phyloP scores from a whole-genome alignment of 2,329 filamentous ascomycete species.

The Cladophialophora immunda region DNA sequence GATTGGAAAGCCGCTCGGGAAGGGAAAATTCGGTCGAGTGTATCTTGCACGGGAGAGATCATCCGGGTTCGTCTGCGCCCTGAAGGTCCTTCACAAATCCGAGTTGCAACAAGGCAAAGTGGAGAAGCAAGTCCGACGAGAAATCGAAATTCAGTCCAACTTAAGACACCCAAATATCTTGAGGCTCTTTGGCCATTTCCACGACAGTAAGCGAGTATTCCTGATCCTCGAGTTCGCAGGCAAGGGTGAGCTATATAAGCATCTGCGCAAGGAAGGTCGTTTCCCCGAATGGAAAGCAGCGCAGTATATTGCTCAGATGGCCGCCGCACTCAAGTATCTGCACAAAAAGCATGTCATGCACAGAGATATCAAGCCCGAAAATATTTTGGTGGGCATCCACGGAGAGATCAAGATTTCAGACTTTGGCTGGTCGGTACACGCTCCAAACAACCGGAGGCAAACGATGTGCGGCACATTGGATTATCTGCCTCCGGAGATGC shows the following conservation, averaged over 20 bases:
- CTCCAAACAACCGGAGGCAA: conserved; percentile 89
- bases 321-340: conserved; percentile 85
- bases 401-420: conserved; percentile 99
- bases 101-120: conserved; percentile 82
- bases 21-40: conserved; percentile 87
- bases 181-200: conserved; percentile 85
- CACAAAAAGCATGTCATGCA: conserved; percentile 99
- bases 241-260: conserved; percentile 88
- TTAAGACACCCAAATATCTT: conserved; percentile 86
- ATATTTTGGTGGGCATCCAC: conserved; percentile 94
- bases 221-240: conserved; percentile 87
- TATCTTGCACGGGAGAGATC: conserved; percentile 83
- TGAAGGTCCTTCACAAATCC: conserved; percentile 86
- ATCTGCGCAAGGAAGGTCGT: conserved; percentile 77
- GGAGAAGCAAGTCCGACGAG: conserved; percentile 85
- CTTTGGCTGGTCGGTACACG: conserved; percentile 98
- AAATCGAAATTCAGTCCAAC: conserved; percentile 91
- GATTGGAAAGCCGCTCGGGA: conserved; percentile 84
- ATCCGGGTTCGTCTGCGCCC: conserved; percentile 82
- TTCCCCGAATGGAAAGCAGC: conserved; percentile 89
- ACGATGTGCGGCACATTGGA: conserved; percentile 98
- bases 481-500: conserved; percentile 98
- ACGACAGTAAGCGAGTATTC: conserved; percentile 87
- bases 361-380: conserved; percentile 96
- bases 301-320: conserved; percentile 89